Conservation (phyloP, 2,329 filamentous ascomycete species). For the Celoporthe dispersa region DNA sequence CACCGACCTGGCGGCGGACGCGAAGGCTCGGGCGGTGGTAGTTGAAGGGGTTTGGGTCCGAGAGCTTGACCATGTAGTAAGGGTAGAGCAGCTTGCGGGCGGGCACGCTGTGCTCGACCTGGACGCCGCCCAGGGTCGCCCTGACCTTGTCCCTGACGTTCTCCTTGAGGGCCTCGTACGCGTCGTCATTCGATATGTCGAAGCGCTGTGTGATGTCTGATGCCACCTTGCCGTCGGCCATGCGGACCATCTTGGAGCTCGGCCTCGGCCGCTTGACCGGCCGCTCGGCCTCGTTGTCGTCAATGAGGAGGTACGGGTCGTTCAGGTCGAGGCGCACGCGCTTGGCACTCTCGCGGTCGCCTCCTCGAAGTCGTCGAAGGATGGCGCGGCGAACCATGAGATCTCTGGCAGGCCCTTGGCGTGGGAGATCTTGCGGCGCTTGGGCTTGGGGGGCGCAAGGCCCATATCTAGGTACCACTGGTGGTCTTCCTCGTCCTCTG, state of each 20-base stretch:
- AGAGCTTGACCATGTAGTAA: slow-evolving; percentile 88
- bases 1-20: slow-evolving; percentile 69
- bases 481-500: slow-evolving; percentile 55
- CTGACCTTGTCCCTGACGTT: slow-evolving; percentile 96
- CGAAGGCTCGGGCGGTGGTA: slow-evolving; percentile 83
- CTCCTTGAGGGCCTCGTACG: slow-evolving; percentile 93
- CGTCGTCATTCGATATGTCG: slow-evolving; percentile 95
- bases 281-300: slow-evolving; percentile 71
- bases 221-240: slow-evolving; percentile 70
- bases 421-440: slow-evolving; percentile 65
- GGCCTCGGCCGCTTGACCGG: slow-evolving; percentile 62
- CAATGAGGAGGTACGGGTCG: slow-evolving; percentile 84
- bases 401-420: slow-evolving; percentile 58
- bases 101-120: slow-evolving; percentile 93
- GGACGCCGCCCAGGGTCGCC: slow-evolving; percentile 85
- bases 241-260: slow-evolving; percentile 65
- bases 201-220: slow-evolving; percentile 81
- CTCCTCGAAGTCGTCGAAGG: slow-evolving; percentile 80
- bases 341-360: slow-evolving; percentile 75
- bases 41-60: slow-evolving; percentile 69
- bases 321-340: slow-evolving; percentile 84
- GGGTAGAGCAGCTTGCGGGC: slow-evolving; percentile 91
- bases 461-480: slow-evolving; percentile 69
- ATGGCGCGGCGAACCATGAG: slow-evolving; percentile 65
- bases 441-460: slow-evolving; percentile 55